Evolutionary conservation across 2,329 filamentous ascomycete genomes (phyloP).

Genomic region (Neonectria ditissima): DNA sequence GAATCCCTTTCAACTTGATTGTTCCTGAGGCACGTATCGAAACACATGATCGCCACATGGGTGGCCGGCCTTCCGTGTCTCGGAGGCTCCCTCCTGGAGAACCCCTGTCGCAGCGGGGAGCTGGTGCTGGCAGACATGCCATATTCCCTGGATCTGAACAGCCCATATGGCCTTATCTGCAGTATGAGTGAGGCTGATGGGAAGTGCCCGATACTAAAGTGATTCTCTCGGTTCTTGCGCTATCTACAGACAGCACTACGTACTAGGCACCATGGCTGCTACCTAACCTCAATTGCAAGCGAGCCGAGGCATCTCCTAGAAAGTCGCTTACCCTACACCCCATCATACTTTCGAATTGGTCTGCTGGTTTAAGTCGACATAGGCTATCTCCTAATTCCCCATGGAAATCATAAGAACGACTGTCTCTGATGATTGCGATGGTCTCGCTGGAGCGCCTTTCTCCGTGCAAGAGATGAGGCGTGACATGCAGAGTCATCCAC

Average conservation of each 20-base stretch:
- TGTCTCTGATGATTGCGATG: background rate
- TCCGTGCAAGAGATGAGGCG: background rate
- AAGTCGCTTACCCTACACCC: background rate
- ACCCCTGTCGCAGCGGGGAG: conserved; percentile 10
- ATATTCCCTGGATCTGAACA: background rate
- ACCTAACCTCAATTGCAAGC: background rate
- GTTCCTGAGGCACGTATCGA: conserved; percentile 6
- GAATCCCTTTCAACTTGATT: background rate
- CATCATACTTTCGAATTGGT: background rate
- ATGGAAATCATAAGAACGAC: too few relatives aligned
- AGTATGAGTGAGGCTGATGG: background rate
- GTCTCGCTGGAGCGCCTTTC: background rate
- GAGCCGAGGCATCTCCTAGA: background rate
- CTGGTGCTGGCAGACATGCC: conserved; percentile 15
- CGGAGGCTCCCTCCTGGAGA: conserved; percentile 17
- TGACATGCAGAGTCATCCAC: background rate
- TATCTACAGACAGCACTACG: background rate
- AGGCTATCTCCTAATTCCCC: background rate
- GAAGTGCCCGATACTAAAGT: background rate
- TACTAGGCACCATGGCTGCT: background rate
- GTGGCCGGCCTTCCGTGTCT: conserved; percentile 19
- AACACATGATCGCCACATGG: conserved; percentile 24
- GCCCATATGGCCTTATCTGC: background rate
- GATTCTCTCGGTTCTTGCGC: background rate
- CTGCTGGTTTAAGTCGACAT: background rate